Percentiles rank a stretch among this genome's conserved stretches.
Evolutionary conservation across 805 yeast genomes (phyloP).

Genomic region (Wickerhamiella occidentalis): DNA sequence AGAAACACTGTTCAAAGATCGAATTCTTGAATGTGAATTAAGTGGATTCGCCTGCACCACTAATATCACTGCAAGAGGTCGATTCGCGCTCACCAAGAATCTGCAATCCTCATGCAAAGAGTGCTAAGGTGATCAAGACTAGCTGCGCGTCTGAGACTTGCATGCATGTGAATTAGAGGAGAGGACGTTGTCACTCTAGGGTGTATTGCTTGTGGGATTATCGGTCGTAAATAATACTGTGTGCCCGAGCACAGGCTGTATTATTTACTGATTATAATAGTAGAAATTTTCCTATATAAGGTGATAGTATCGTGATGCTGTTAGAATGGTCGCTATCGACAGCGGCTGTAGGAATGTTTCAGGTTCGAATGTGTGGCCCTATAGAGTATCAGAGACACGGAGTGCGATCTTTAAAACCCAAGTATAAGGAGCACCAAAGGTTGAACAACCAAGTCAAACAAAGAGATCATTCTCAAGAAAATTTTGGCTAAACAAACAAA

Average conservation of each 20-base stretch:
- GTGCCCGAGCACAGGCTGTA: constrained; percentile 4
- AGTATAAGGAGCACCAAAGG: neutral
- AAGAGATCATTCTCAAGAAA: neutral
- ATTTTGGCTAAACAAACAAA: neutral
- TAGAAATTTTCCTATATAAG: constrained; percentile 1
- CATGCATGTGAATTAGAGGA: neutral
- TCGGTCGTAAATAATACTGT: constrained; percentile 1
- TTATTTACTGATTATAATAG: constrained; percentile 1
- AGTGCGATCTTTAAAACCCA: neutral
- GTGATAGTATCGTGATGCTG: constrained; percentile 2
- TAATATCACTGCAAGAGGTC: neutral
- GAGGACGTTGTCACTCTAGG: neutral
- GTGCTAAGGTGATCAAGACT: constrained; percentile 1
- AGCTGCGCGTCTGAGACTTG: constrained; percentile 6
- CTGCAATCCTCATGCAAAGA: constrained; percentile 1
- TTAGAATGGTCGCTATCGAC: constrained; percentile 1
- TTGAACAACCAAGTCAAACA: neutral
- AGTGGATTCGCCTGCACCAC: neutral
- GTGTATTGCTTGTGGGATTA: neutral
- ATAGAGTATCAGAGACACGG: neutral
- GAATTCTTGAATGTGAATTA: neutral
- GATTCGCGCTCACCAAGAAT: neutral
- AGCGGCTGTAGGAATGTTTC: constrained; percentile 1
- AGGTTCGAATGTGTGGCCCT: neutral
- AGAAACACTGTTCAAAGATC: neutral